Evolutionary conservation across 352 stramenopile species (phyloP), one percentile per base, ranked within the genome.

Genomic region (Phytopythium aichiense): DNA sequence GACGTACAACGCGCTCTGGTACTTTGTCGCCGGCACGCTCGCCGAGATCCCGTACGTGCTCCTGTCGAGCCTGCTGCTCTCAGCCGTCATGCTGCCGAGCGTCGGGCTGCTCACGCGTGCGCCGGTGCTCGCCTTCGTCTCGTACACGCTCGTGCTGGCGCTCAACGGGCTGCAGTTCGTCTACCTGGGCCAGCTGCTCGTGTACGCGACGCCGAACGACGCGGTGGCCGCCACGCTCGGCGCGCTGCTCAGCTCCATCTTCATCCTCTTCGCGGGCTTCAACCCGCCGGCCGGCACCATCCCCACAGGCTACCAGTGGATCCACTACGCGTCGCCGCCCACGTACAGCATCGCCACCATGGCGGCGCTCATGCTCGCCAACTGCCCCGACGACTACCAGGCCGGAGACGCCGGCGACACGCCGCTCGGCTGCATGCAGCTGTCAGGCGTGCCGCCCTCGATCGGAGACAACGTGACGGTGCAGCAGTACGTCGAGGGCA

Each of bases 1-100:
- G 65, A 98, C 96, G 62, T 98, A 98, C 65, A 79, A 88, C 50
- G 69, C 86, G 31, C 61, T 83, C 2, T 87, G 89, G 65, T 94
- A 98, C 62, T 85, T 84, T 28, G 63, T 97, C 11, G 81, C 86
- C 4, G 84, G 82, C 38, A 92, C 77, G 9, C 30, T 98, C 40
- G 75, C 80, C 7, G 93, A 98, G 76, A 81, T 87, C 42, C 78
- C 78, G 50, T 87, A 87, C 59, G 67, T 84, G 0, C 55, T 77
- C 42, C 40, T 82, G 28, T 74, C 67, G 28, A 50, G 59, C 2
- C 54, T 86, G 18, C 31, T 79, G 22, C 81, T 81, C 57, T 51
- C 55, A 15, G 60, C 60, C 30, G 81, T 86, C 42, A 66, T 79
- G 46, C 83, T 71, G 48, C 76, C 76, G 23, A 79, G 66, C 37